Conservation (phyloP, 768 basidiomycete species). For the Tephrocybe sp. region DNA sequence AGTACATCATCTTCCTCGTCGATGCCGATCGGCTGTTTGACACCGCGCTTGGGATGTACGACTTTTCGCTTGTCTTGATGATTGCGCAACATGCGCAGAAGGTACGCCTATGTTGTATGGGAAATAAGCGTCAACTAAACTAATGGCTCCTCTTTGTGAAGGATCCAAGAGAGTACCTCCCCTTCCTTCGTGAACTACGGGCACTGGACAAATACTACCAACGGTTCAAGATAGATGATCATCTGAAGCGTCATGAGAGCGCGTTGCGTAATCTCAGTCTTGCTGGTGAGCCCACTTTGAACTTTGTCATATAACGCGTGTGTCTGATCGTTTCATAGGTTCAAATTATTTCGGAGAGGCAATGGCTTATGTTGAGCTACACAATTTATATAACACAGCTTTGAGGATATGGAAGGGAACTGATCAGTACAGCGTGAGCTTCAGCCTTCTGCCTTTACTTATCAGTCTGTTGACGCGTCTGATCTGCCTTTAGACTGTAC, state of each 20-base stretch:
- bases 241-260: conserved; percentile 71
- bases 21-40: conserved; percentile 91
- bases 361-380: conserved; percentile 70
- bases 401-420: conserved; percentile 71
- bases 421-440: conserved; percentile 57
- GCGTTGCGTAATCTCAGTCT: conserved; percentile 73
- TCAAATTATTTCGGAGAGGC: conserved; percentile 75
- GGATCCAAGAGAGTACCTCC: conserved; percentile 98
- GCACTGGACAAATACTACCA: conserved; percentile 81
- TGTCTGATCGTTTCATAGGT: conserved; percentile 38
- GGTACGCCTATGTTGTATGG: conserved; percentile 37
- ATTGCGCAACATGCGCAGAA: conserved; percentile 97
- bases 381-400: conserved; percentile 74
- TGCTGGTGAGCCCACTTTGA: conserved; percentile 48
- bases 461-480: too few species aligned
- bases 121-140: not conserved
- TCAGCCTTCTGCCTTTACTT: not conserved
- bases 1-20: conserved; percentile 97
- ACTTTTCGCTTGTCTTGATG: conserved; percentile 93
- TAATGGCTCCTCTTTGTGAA: conserved; percentile 27
- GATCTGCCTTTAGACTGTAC: conserved; percentile 46
- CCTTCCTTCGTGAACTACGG: conserved; percentile 89
- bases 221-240: conserved; percentile 88
- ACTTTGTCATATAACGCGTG: not conserved
- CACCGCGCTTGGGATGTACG: conserved; percentile 97